phyloP scores from a whole-genome alignment of 441 rosid genomes.

The Pelargonium fulgidum region DNA sequence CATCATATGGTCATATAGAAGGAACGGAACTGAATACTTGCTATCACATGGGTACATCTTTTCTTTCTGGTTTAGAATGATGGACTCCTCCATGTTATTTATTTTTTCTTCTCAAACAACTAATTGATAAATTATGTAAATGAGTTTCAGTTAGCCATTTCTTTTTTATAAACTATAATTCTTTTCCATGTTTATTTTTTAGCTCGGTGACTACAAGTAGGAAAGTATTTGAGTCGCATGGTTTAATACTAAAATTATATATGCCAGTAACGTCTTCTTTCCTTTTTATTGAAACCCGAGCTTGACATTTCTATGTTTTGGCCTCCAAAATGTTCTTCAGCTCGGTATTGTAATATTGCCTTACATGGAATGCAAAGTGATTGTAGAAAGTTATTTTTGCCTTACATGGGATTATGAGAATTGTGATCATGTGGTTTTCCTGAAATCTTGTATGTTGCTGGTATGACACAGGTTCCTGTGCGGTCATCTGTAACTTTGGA shows the following conservation, averaged over 20 bases:
- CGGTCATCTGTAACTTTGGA: conserved; percentile 31
- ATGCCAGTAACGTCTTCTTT: neutral
- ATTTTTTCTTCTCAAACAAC: neutral
- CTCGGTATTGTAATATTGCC: neutral
- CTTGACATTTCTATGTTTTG: neutral
- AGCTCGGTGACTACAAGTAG: neutral
- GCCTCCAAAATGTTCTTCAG: neutral
- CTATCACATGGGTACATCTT: neutral
- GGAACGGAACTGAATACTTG: neutral
- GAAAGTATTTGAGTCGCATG: neutral
- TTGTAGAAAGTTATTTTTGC: neutral
- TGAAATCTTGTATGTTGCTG: conserved; percentile 12
- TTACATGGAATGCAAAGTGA: neutral
- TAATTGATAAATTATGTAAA: neutral
- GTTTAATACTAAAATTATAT: too few species aligned
- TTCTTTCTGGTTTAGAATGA: neutral
- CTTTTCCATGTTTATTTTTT: neutral
- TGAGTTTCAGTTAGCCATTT: neutral
- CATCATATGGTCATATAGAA: neutral
- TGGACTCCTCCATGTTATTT: neutral
- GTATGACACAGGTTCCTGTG: conserved; percentile 35
- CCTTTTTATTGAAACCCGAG: neutral
- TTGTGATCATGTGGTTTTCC: neutral
- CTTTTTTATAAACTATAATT: neutral
- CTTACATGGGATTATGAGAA: neutral